Base-by-base conservation (phyloP, 768 basidiomycete genomes). In the Phylloporus arenicola region DNA sequence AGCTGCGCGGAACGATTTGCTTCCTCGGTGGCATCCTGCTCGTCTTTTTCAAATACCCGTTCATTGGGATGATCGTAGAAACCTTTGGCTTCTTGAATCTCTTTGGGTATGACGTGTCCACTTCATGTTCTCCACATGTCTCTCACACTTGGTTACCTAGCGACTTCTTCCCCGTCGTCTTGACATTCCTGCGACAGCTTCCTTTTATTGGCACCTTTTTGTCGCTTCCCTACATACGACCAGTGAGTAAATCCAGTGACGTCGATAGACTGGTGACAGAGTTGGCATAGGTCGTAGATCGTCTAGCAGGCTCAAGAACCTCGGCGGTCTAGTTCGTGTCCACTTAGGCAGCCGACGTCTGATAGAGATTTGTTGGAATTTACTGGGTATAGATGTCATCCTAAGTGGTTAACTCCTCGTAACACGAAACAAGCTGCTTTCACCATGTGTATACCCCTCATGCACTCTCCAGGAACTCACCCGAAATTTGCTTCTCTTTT, bases 161-260 rank as follows among this genome's bases (percentile, higher is more conserved):
- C 40, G 95, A 97, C 71, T 99, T 99, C 77, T 98, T 98, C 81
- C 96, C 96, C 6, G 96, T 98, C 53, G 86, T 99, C 48, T 75
- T 99, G 44, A 93, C 92, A n/a, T 97, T 98, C 77, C 71, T 98
- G 55, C 80, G 94, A 49, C 95, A 97, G 71, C 67, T 98, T 41
- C 95, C 96, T 5, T 83, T 96, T 56, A 78, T 99, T 50, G 95
- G 96, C 24, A 90, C 83, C 0, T 68, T 89, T 54, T 70, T 99
- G 43, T 86, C 88, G 5, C 64, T 98, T 55, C 94, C 96, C 1
- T 94, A 89, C 64, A 83, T 98, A 61, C 76, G 88, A 63, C 76
- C 78, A 49, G 95, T 96, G 64, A 71, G 82, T 57, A 19, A 17
- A 6, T 13, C 22, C 13, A 1, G 5, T 4, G 2, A 1, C 14